Evolutionary conservation across 192 early-diverging fungal species (phyloP).

Genomic region (Backusella tuberculispora): DNA sequence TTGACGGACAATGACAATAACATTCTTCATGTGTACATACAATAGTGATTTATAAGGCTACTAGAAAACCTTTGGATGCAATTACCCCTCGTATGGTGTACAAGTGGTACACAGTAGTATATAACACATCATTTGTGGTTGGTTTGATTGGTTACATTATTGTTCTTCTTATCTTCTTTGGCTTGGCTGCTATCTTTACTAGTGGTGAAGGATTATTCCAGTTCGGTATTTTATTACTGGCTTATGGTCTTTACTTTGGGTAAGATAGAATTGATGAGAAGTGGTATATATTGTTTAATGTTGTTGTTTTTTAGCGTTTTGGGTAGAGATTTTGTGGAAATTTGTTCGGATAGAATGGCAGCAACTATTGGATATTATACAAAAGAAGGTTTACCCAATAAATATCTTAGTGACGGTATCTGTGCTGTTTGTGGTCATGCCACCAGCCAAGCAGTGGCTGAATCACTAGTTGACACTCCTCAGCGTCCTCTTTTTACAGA

Average conservation of each 20-base stretch:
- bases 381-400: constrained; percentile 62
- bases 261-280: constrained; percentile 26
- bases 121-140: constrained; percentile 60
- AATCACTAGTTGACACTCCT: constrained; percentile 42
- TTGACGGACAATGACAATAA: neutral
- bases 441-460: constrained; percentile 40
- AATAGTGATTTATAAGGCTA: constrained; percentile 57
- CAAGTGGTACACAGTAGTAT: constrained; percentile 62
- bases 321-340: constrained; percentile 64
- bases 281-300: neutral
- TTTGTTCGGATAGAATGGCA: constrained; percentile 66
- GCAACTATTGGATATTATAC: constrained; percentile 64
- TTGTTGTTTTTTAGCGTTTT: constrained; percentile 45
- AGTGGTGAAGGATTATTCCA: constrained; percentile 42
- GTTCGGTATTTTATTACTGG: constrained; percentile 52
- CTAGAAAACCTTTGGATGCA: constrained; percentile 62
- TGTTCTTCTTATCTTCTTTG: constrained; percentile 58
- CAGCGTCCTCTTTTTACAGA: constrained; percentile 25
- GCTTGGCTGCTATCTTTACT: constrained; percentile 48
- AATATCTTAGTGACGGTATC: constrained; percentile 54
- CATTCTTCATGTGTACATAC: neutral
- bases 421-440: constrained; percentile 63
- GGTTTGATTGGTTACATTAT: constrained; percentile 58
- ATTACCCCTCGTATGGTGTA: constrained; percentile 64
- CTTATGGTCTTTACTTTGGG: constrained; percentile 68